A percentile compares a stretch with the other conserved stretches of the same genome.
These are phyloP conservation scores for Phaffomyces thermotolerans DNA, from an alignment of 805 yeast genomes.

Conservation along the genomic window DNA sequence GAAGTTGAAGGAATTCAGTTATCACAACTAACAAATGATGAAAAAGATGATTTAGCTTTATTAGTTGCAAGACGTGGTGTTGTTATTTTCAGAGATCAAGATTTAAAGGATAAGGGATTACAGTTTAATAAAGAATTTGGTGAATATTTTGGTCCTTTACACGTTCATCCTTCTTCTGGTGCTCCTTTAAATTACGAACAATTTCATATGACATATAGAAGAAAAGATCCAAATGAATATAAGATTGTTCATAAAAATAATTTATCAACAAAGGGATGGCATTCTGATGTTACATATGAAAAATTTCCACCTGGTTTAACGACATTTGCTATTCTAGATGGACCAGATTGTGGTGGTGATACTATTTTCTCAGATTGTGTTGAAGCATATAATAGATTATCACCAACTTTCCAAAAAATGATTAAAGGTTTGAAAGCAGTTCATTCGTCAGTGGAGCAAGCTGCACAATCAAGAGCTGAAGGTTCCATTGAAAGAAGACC, in stretches of 20 bases:
- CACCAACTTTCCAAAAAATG: slow-evolving; percentile 54
- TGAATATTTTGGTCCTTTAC: slow-evolving; percentile 60
- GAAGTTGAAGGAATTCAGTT: slow-evolving; percentile 55
- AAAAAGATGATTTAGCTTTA: slow-evolving; percentile 63
- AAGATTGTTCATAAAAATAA: slow-evolving; percentile 22
- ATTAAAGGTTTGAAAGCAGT: slow-evolving; percentile 56
- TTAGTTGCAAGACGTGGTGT: slow-evolving; percentile 65
- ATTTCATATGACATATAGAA: slow-evolving; percentile 54
- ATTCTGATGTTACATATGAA: slow-evolving; percentile 70
- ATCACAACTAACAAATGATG: slow-evolving; percentile 43
- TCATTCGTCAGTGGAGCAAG: slow-evolving; percentile 69
- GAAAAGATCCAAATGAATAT: slow-evolving; percentile 30
- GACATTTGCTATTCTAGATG: slow-evolving; percentile 54
- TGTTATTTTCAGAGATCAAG: slow-evolving; percentile 58
- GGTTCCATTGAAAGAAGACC: slow-evolving; percentile 67
- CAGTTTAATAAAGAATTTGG: slow-evolving; percentile 45
- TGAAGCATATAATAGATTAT: slow-evolving; percentile 66
- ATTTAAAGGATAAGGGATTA: slow-evolving; percentile 48
- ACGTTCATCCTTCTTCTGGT: slow-evolving; percentile 69
- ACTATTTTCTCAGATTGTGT: slow-evolving; percentile 67
- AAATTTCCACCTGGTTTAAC: slow-evolving; percentile 69
- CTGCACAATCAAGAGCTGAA: slow-evolving; percentile 40
- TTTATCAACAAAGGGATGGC: slow-evolving; percentile 39
- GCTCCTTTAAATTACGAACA: slow-evolving; percentile 55
- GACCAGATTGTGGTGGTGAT: slow-evolving; percentile 66